These are phyloP conservation scores for Mycena albidolilacea DNA, from an alignment of 768 basidiomycete species.

Conservation along the genomic window DNA sequence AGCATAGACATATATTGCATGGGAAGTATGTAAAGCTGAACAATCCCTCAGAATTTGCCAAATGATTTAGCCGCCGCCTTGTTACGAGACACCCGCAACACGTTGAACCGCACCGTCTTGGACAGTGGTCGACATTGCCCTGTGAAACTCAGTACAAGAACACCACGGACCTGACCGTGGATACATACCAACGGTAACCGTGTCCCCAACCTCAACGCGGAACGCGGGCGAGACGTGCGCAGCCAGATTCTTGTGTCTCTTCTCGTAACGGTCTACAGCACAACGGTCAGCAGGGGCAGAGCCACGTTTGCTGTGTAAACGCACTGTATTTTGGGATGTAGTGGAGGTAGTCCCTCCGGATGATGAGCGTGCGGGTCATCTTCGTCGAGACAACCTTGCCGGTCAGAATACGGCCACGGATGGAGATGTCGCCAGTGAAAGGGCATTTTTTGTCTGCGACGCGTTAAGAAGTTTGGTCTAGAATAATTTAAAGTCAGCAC, in stretches of 20 bases:
- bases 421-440: slow-evolving; percentile 96
- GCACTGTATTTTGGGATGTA: slow-evolving; percentile 99
- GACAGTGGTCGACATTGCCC: slow-evolving; percentile 99
- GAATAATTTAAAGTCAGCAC: slow-evolving; percentile 48
- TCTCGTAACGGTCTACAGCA: slow-evolving; percentile 92
- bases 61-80: slow-evolving; percentile 94
- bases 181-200: slow-evolving; percentile 92
- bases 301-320: slow-evolving; percentile 48
- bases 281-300: slow-evolving; percentile 13
- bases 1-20: no score
- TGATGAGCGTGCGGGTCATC: slow-evolving; percentile 99
- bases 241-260: slow-evolving; percentile 98
- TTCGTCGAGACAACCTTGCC: slow-evolving; percentile 99
- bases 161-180: not conserved
- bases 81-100: slow-evolving; percentile 94
- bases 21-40: slow-evolving; percentile 3
- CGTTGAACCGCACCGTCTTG: slow-evolving; percentile 99
- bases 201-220: slow-evolving; percentile 96
- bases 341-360: slow-evolving; percentile 95
- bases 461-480: not conserved
- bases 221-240: slow-evolving; percentile 98
- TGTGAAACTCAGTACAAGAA: slow-evolving; percentile 47
- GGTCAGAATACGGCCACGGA: slow-evolving; percentile 98
- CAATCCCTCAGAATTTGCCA: slow-evolving; percentile 84
- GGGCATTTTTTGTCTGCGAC: slow-evolving; percentile 98